Conservation (phyloP, 2,329 filamentous ascomycete genomes). For the Neurospora sp. region DNA sequence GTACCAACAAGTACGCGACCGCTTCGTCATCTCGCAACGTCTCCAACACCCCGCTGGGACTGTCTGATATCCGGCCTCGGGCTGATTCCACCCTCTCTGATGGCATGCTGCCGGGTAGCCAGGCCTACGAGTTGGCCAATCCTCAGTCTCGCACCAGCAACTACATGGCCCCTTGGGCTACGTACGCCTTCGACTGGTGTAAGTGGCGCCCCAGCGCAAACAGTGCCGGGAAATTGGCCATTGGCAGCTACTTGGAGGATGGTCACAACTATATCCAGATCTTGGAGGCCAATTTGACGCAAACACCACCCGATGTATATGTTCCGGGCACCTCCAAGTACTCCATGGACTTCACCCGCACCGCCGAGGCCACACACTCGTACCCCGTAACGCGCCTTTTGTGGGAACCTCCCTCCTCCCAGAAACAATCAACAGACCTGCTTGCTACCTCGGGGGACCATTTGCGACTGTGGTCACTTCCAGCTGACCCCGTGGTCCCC, state of each 20-base stretch:
- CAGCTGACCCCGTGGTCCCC: slow-evolving; percentile 47
- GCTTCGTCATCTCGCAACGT: slow-evolving; percentile 50
- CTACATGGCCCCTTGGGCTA: slow-evolving; percentile 86
- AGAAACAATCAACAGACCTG: slow-evolving; percentile 91
- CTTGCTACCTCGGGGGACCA: slow-evolving; percentile 94
- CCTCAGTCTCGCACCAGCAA: slow-evolving; percentile 70
- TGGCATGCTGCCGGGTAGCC: slow-evolving; percentile 45
- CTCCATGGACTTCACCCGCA: slow-evolving; percentile 80
- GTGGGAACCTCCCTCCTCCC: slow-evolving; percentile 91
- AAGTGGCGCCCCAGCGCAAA: slow-evolving; percentile 82
- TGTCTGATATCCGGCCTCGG: slow-evolving; percentile 83
- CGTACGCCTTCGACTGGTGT: slow-evolving; percentile 98
- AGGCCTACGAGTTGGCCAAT: slow-evolving; percentile 56
- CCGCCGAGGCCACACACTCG: slow-evolving; percentile 93
- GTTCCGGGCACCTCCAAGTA: slow-evolving; percentile 61
- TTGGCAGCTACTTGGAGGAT: slow-evolving; percentile 95
- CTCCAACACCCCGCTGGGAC: slow-evolving; percentile 79
- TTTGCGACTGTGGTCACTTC: slow-evolving; percentile 85
- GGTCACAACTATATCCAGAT: slow-evolving; percentile 99
- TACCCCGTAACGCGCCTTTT: slow-evolving; percentile 92
- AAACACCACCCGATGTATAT: slow-evolving; percentile 59
- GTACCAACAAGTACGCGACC: slow-evolving; percentile 44
- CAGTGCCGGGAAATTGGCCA: slow-evolving; percentile 81
- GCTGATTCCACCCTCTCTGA: slow-evolving; percentile 75
- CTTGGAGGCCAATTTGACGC: slow-evolving; percentile 71